Evolutionary conservation across 371 early-diverging fungal species (phyloP).

Genomic region (Mycotypha africana): DNA sequence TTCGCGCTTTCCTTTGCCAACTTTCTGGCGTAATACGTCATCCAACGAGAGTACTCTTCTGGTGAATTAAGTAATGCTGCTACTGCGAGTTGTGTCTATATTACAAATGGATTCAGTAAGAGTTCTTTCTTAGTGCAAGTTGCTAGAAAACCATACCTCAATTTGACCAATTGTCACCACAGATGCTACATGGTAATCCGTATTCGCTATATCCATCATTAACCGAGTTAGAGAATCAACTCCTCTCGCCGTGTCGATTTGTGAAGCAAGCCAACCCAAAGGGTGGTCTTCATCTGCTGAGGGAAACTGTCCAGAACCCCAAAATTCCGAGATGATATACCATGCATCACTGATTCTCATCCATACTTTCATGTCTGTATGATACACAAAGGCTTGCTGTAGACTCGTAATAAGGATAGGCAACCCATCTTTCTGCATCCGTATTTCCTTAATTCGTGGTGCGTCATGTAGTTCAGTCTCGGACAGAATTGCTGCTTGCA

Average conservation of each 20-base stretch:
- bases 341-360: conserved; percentile 63
- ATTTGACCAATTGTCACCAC: conserved; percentile 31
- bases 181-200: conserved; percentile 14
- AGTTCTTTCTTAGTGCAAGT: not conserved
- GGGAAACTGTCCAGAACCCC: conserved; percentile 16
- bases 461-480: conserved; percentile 25
- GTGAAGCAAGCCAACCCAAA: conserved; percentile 29
- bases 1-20: conserved; percentile 63
- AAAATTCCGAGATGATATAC: conserved; percentile 55
- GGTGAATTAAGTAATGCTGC: conserved; percentile 56
- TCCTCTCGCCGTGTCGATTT: conserved; percentile 4
- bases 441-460: conserved; percentile 55
- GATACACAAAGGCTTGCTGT: conserved; percentile 72
- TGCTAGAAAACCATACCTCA: conserved; percentile 12
- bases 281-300: conserved; percentile 11
- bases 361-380: conserved; percentile 67
- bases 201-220: conserved; percentile 16
- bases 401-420: conserved; percentile 69
- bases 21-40: conserved; percentile 63
- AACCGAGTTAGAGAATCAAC: conserved; percentile 22
- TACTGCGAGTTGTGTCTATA: conserved; percentile 60
- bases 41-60: conserved; percentile 58
- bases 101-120: not conserved
- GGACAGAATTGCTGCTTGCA: conserved; percentile 38
- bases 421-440: conserved; percentile 59